A percentile compares a stretch with the other conserved stretches of the same genome.
Conservation (phyloP, 768 basidiomycete genomes). For the Serendipita sp. region DNA sequence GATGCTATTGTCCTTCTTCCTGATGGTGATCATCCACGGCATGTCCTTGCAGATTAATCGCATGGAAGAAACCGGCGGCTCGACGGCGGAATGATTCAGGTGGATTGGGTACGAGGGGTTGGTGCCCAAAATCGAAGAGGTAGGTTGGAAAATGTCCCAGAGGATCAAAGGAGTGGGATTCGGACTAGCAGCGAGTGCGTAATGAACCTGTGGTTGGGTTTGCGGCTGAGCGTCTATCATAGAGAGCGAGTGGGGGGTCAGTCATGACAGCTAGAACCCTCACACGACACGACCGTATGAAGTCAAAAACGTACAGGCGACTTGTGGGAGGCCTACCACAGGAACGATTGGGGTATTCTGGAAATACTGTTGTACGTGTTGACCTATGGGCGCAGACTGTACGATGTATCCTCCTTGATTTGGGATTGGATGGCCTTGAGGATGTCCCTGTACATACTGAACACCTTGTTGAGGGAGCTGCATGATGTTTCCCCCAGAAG, state of each 20-base stretch:
- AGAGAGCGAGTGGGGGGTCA: not conserved
- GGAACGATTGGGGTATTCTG: not conserved
- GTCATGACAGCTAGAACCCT: not conserved
- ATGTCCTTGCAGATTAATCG: constrained; percentile 1
- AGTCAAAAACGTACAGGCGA: not conserved
- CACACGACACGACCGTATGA: no score
- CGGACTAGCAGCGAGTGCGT: not conserved
- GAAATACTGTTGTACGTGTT: not conserved
- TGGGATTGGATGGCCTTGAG: not conserved
- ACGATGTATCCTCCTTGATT: not conserved
- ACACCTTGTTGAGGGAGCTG: not conserved
- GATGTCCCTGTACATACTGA: not conserved
- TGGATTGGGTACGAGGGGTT: constrained; percentile 2
- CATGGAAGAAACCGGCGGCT: not conserved
- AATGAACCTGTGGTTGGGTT: not conserved
- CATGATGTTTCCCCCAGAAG: not conserved
- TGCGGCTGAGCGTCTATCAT: not conserved
- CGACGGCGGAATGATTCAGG: not conserved
- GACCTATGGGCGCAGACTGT: not conserved
- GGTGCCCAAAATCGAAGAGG: not conserved
- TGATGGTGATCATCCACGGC: constrained; percentile 6
- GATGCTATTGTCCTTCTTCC: constrained; percentile 2
- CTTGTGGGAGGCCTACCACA: not conserved
- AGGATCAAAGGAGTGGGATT: not conserved
- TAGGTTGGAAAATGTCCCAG: not conserved